Evolutionary conservation across 2,329 filamentous ascomycete genomes (phyloP), one percentile per base, ranked within the genome.

Genomic region (Hypoxylon sp.): DNA sequence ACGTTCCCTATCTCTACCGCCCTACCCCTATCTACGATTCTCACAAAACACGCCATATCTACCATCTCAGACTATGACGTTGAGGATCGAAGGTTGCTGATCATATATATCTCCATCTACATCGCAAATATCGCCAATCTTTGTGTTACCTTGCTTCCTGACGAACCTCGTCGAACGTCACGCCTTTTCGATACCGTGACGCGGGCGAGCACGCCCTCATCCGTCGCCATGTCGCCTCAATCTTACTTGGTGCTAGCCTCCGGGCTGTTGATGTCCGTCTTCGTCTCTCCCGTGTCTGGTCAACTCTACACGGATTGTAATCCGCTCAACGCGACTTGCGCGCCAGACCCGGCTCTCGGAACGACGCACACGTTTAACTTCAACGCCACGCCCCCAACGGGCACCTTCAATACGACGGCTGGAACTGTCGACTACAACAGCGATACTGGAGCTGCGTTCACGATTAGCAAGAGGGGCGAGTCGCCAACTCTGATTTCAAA

Each of bases 281-380:
- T 83, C 55, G 51, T 79, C 8, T 69, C 82, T 52, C 73, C 83
- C 38, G 78, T 80, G 43, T 65, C 81, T 31, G 92, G 89, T 45
- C 94, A 97, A 74, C 92, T 92, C 26, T 86, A 76, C 53, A 92
- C 90, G 6, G 74, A 81, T 37, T 98, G 93, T 79, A 88, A 96
- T 70, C 93, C 94, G 4, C 80, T 88, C 69, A 83, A 92, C 63
- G 75, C 78, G 58, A 85, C 82, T 64, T 96, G 92, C 72, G 85
- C 89, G 1, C 73, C 86, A 35, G 83, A 95, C 72, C 81, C 86
- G 2, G 92, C 90, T 10, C 82, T 96, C 15, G 86, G 88, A 53
- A 85, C 84, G 48, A 73, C 81, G 26, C 81, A 87, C 73, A 79
- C 77, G 42, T 89, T 86, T 75, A 73, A 82, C 70, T 91, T 91